These are phyloP conservation scores for Garcia nutans DNA, from an alignment of 345 rosid genomes.

Conservation along the genomic window DNA sequence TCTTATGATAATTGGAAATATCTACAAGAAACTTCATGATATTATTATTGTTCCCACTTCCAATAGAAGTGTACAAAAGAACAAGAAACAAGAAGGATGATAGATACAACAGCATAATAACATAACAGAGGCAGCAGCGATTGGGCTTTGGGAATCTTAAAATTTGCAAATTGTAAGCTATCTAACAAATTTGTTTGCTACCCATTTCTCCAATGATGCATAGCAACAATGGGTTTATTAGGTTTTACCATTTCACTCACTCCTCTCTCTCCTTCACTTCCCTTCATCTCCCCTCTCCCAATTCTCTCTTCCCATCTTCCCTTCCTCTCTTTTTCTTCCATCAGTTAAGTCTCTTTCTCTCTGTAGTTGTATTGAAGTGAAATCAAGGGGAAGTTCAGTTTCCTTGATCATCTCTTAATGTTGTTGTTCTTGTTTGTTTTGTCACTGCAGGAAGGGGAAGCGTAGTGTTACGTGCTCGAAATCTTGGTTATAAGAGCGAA, in stretches of 20 bases:
- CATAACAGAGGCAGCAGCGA: too few relatives aligned
- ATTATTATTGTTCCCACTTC: too few relatives aligned
- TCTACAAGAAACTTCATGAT: too few relatives aligned
- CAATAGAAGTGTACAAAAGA: too few relatives aligned
- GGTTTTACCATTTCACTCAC: neutral
- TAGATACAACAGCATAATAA: too few relatives aligned
- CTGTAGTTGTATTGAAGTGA: neutral
- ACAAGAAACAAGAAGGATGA: too few relatives aligned
- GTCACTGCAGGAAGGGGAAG: constrained; percentile 36
- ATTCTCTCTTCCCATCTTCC: neutral
- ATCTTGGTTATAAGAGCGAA: constrained; percentile 36
- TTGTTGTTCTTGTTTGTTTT: neutral
- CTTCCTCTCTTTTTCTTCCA: neutral
- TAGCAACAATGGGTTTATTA: constrained; percentile 11
- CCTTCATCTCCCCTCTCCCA: neutral
- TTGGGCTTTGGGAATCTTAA: constrained; percentile 1
- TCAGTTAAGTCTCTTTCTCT: constrained; percentile 15
- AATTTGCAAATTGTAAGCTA: neutral
- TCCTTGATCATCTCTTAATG: neutral
- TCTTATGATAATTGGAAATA: too few relatives aligned
- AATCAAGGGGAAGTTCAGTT: neutral
- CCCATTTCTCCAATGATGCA: neutral
- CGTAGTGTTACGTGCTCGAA: constrained; percentile 21
- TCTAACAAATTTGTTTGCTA: neutral
- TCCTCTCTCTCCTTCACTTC: neutral